Conservation (phyloP, 768 basidiomycete genomes). For the Dioszegia crocea region DNA sequence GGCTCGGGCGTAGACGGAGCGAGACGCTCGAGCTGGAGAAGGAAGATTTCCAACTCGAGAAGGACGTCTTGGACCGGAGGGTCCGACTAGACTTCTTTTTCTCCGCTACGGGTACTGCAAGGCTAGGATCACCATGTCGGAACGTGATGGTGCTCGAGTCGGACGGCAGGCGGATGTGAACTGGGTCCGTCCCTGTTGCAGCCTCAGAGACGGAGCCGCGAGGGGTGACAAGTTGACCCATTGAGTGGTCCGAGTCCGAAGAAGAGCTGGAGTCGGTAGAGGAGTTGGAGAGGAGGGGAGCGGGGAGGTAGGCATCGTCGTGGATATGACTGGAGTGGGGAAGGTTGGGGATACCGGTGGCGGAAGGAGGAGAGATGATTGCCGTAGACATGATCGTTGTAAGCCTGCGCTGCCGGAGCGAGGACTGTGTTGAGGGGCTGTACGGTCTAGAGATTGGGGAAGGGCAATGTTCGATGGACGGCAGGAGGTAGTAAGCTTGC, state of each 20-base stretch:
- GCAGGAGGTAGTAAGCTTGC: too few species aligned
- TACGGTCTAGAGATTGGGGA: not conserved
- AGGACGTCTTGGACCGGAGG: not conserved
- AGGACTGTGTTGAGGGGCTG: too few species aligned
- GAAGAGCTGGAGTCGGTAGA: constrained; percentile 4
- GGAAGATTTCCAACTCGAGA: constrained; percentile 1
- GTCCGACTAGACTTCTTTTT: constrained; percentile 2
- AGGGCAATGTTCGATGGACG: not conserved
- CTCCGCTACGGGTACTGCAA: not conserved
- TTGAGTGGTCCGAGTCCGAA: not conserved
- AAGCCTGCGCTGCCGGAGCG: not conserved
- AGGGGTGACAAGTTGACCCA: constrained; percentile 1
- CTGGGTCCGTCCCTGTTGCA: not conserved
- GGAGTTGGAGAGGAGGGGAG: not conserved
- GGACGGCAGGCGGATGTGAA: not conserved
- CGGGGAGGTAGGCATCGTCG: not conserved
- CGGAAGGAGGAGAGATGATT: not conserved
- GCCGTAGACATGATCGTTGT: not conserved
- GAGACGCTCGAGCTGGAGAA: not conserved
- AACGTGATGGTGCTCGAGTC: not conserved
- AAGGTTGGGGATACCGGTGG: not conserved
- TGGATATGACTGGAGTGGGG: not conserved
- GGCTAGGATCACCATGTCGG: not conserved
- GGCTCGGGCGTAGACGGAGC: not conserved
- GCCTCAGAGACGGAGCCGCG: constrained; percentile 2